Base-by-base conservation (phyloP, 495 filamentous ascomycete genomes). In the Rostrohypoxylon terebratum region DNA sequence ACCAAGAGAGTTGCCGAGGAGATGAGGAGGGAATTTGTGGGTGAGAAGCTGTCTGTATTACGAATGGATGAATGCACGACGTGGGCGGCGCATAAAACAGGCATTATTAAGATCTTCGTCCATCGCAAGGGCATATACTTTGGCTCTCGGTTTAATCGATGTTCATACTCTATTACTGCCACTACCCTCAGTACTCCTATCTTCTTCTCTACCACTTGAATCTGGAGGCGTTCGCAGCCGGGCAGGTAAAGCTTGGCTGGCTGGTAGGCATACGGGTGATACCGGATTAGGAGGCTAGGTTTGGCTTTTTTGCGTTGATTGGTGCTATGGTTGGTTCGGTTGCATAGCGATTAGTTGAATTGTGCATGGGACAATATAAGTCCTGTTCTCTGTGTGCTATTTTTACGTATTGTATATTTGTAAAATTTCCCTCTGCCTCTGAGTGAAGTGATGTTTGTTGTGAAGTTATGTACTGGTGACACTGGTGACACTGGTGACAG, bases 31-130 rank as follows among this genome's bases (percentile, higher is more conserved):
- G 11, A 42, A 11, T 28, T 1, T 33, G 54, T n/a, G 45, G 18
- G 40, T 50, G 60, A 54, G 38, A 33, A 25, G 33, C 34, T 53
- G 50, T 72, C 63, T 68, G 59, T 68, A 64, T 68, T 62, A 72
- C 25, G 70, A 72, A 45, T 60, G 38, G 70, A 72, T 48, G 70
- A 72, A 59, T 72, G 70, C 64, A 72, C 64, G 70, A 64, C 40
- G 2, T 54, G 34, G 59, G 59, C 54, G 59, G 64, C 64, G 64
- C 53, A 50, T 45, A 66, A 67, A 66, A 63, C 33, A 55, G 62
- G 33, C 63, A 66, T 53, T 53, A 62, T 42, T 25, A 57, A 57
- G 28, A 25, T 44, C 14, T 66, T 33, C 21, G 59, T 47, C 23
- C 50, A 57, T 51, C 38, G 28, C 16, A 21, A 47, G 50, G 58